Conservation (phyloP, 306 rosid genomes). For the Pterocarpus santalinus region DNA sequence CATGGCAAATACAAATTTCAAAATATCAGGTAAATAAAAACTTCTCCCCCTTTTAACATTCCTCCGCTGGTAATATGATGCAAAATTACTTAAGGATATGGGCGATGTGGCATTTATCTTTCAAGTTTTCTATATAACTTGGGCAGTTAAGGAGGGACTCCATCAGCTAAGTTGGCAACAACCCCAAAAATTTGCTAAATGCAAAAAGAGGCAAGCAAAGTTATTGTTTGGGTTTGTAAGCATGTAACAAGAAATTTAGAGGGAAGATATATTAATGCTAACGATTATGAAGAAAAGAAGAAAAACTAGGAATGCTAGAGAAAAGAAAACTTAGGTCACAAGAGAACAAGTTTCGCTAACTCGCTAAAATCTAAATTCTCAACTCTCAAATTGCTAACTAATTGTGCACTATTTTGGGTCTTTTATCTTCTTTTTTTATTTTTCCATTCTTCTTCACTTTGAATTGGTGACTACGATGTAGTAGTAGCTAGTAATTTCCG, state of each 20-base stretch:
- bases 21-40: conserved; percentile 18
- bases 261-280: background rate
- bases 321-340: background rate
- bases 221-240: background rate
- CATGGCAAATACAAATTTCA: background rate
- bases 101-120: background rate
- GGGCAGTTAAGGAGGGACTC: background rate
- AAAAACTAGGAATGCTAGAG: background rate
- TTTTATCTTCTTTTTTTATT: background rate
- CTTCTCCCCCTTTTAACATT: background rate
- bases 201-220: background rate
- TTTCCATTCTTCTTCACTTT: background rate
- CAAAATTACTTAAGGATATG: conserved; percentile 13
- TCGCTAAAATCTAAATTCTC: background rate
- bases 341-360: background rate
- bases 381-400: background rate
- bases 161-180: background rate
- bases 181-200: background rate
- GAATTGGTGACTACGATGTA: background rate
- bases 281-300: background rate
- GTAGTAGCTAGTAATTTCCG: background rate
- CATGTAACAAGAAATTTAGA: background rate
- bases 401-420: background rate
- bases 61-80: background rate
- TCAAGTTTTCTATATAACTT: background rate